Base-by-base conservation (phyloP, 805 yeast genomes). In the Myxozyma vanderwaltii region DNA sequence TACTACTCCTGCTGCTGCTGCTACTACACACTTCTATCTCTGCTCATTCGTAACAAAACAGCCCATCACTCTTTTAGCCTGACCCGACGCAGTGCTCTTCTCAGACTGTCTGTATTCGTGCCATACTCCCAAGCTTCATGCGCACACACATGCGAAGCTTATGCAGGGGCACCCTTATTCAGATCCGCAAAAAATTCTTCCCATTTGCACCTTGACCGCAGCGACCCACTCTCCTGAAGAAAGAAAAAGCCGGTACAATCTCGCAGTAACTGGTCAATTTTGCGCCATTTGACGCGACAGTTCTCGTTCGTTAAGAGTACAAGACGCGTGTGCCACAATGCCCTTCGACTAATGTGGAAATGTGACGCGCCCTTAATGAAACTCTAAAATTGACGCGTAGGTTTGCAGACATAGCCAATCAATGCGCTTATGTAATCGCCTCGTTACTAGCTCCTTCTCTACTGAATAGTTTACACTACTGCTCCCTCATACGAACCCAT, bases 131-230 rank as follows among this genome's bases (percentile, higher is more conserved):
- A 44, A 2, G 21, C 43, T 17, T 39, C 50, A 31, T 46, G 50
- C 51, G 23, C 31, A 1, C 2, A 23, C 51, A 23, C 23, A 10
- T 36, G 24, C 8, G 3, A 19, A 29, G 23, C 23, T 35, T 48
- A 36, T 48, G 41, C 51, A 48, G 51, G 51, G 51, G 51, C 43
- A 17, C n/a, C 17, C 13, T 12, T 27, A n/a, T n/a, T 21, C 5
- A 12, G 15, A 6, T 24, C 46, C 31, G n/a, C 26, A n/a, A 10
- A 41, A 41, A 23, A 24, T 21, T 41, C 46, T 23, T 5, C 1
- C 1, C 26, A 24, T 41, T 21, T 23, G 6, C 17, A 21, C 29
- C 3, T 10, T 2, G 43, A 7, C 7, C 17, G 23, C 17, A 38
- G 10, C 46, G 27, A 13, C 26, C 5, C 12, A 17, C 50, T 3